Evolutionary conservation across 148 eudicot species (phyloP).

Genomic region (Nepenthes gracilis): DNA sequence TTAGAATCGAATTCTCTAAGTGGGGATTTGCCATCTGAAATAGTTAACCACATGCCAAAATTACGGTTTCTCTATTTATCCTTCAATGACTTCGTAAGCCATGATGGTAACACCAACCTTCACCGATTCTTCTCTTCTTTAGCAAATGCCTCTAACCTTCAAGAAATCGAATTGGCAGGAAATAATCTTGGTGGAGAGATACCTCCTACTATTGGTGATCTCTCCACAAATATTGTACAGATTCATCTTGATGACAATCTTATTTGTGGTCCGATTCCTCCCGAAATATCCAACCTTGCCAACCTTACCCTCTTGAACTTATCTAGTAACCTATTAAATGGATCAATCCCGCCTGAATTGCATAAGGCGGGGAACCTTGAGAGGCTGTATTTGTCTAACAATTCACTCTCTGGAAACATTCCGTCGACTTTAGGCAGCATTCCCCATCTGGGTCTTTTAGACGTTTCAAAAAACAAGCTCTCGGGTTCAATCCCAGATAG

Average conservation of each 20-base stretch:
- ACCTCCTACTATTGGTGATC: conserved; percentile 45
- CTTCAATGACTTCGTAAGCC: conserved; percentile 58
- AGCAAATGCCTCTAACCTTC: conserved; percentile 51
- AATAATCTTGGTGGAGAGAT: conserved; percentile 51
- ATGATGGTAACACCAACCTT: conserved; percentile 53
- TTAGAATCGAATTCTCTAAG: conserved; percentile 48
- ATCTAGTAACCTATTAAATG: conserved; percentile 55
- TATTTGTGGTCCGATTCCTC: conserved; percentile 58
- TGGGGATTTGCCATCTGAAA: conserved; percentile 51
- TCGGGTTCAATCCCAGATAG: conserved; percentile 55
- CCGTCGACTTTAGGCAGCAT: conserved; percentile 46
- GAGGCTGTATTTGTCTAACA: conserved; percentile 56
- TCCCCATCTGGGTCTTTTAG: conserved; percentile 71
- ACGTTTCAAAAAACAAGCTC: conserved; percentile 61
- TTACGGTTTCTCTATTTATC: conserved; percentile 58
- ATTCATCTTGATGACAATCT: conserved; percentile 62
- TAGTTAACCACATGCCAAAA: conserved; percentile 31
- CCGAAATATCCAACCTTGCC: conserved; percentile 48
- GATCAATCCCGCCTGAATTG: conserved; percentile 49
- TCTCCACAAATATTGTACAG: conserved; percentile 47
- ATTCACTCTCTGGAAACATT: conserved; percentile 53
- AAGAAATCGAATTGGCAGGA: conserved; percentile 73
- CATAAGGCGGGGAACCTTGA: conserved; percentile 42
- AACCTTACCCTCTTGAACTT: conserved; percentile 70
- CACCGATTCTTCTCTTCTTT: conserved; percentile 55